Base-by-base conservation (phyloP, 257 asterid genomes). In the Solanum gandarillasii region DNA sequence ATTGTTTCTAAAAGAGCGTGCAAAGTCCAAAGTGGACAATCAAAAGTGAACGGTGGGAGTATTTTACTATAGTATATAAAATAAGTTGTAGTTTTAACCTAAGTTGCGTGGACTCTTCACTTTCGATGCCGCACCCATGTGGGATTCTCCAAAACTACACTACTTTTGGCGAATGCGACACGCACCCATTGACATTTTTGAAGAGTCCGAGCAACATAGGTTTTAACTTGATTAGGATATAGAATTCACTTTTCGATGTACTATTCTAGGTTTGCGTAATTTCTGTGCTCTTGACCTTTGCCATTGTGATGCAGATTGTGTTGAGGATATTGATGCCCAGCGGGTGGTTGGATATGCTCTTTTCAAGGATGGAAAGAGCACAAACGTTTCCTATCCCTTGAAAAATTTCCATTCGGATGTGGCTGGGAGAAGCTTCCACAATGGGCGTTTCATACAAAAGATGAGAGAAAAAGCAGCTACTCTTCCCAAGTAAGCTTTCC, bases 241-340 rank as follows among this genome's bases (percentile, higher is more conserved):
- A 27, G 6, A 43, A 3, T 81, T 81, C 41, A 48, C 39, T 9
- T 81, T 27, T 29, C 11, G n/a, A 18, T 29, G 58, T 76, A 76
- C 82, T 74, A 20, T 74, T 35, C 65, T 79, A 43, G 29, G 84
- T 43, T 41, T 41, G 38, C n/a, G 0, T 18, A 87, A 29, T 38
- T 68, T 85, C 20, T 86, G 58, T 14, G 5, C 71, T 87, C 83
- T 14, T 81, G 43, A 38, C 21, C n/a, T 67, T 21, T 87, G 36
- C 23, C 34, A 13, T 71, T 73, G 43, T 23, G 9, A 38, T 87
- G 78, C 90, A 93, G 95, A 93, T 87, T 93, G 95, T 81, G 92
- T 91, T 83, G 93, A 91, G 87, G 83, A 91, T 72, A 93, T 93
- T 55, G 95, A 90, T 76, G 94, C 95, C 68, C 95, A 92, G 62